Base-by-base conservation (phyloP, 805 yeast genomes). In the Pichia rugopelliculosa region DNA sequence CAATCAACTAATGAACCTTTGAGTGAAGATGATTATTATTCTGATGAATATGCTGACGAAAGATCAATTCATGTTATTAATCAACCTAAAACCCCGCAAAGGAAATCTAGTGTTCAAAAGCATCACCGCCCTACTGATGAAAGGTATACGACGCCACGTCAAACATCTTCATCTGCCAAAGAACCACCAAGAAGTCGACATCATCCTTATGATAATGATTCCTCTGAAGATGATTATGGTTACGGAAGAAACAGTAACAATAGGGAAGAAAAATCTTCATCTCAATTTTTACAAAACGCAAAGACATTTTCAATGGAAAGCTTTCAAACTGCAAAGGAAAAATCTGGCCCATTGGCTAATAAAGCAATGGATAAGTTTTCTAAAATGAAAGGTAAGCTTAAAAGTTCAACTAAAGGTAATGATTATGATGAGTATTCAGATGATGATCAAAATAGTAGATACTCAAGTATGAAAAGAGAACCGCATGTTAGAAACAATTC, bases 311-410 rank as follows among this genome's bases (percentile, higher is more conserved):
- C 48, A 17, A 52, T 45, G 20, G 42, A 46, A 8, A 53, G 55
- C 23, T 49, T 37, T 15, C n/a, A 45, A 21, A 22, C 40, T 6
- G 53, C 50, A 6, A 45, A 38, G n/a, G 55, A 49, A 33, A 51
- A 42, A 21, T 48, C 56, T 0, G 39, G 44, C 4, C 53, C 55
- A 7, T 42, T 40, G n/a, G 48, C 54, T 8, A 40, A 44, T 20
- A 49, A 51, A 18, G 52, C 54, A 21, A 42, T 47, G 33, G 41
- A 39, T 9, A 46, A 50, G 10, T 6, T 52, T 15, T 39, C 27
- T 24, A 53, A 51, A 37, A 44, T 47, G 49, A 53, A 51, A 22
- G 47, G 42, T 27, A 53, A 44, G 11, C 27, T 51, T 1, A 46
- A 44, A 15, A 52, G 30, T 15, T 36, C 42, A 26, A 44, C n/a